A percentile compares a stretch with the other conserved stretches of the same genome.
Conservation (phyloP, 2,329 filamentous ascomycete genomes). For the Penicillium sp. region DNA sequence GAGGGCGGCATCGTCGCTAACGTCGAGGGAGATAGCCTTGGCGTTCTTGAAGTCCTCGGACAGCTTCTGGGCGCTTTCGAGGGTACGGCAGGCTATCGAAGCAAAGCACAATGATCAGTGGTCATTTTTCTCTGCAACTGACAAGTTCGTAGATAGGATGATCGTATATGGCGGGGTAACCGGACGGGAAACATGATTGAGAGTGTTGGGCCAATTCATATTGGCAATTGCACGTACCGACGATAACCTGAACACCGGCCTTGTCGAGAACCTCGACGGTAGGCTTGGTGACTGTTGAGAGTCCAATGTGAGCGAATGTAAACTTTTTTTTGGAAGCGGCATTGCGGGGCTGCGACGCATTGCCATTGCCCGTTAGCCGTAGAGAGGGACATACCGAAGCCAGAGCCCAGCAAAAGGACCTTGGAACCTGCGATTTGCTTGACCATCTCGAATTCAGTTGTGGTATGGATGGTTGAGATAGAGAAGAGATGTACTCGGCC, state of each 20-base stretch:
- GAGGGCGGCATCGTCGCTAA: slow-evolving; percentile 68
- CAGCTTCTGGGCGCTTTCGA: slow-evolving; percentile 71
- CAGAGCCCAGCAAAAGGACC: slow-evolving; percentile 38
- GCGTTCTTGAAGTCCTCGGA: slow-evolving; percentile 67
- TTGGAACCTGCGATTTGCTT: slow-evolving; percentile 38
- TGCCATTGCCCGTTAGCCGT: not conserved
- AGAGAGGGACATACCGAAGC: slow-evolving; percentile 31
- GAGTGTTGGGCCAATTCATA: not conserved
- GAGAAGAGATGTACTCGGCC: slow-evolving; percentile 7
- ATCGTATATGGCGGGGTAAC: slow-evolving; percentile 6
- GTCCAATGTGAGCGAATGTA: slow-evolving; percentile 9
- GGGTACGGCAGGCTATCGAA: slow-evolving; percentile 68
- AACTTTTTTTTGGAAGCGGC: slow-evolving; percentile 2
- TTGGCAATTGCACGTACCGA: slow-evolving; percentile 48
- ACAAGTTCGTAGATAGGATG: not conserved
- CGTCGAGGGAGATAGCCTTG: slow-evolving; percentile 76
- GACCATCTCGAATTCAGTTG: slow-evolving; percentile 31
- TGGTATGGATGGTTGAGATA: slow-evolving; percentile 11
- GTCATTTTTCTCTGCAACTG: not conserved
- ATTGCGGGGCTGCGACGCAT: slow-evolving; percentile 19
- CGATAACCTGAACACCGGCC: slow-evolving; percentile 60
- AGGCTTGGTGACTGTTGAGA: slow-evolving; percentile 52
- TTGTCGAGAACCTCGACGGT: slow-evolving; percentile 61
- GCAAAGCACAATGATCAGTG: not conserved
- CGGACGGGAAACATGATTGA: not conserved